Conservation (phyloP, 78 protist species). For the Cyanophora paradoxa region DNA sequence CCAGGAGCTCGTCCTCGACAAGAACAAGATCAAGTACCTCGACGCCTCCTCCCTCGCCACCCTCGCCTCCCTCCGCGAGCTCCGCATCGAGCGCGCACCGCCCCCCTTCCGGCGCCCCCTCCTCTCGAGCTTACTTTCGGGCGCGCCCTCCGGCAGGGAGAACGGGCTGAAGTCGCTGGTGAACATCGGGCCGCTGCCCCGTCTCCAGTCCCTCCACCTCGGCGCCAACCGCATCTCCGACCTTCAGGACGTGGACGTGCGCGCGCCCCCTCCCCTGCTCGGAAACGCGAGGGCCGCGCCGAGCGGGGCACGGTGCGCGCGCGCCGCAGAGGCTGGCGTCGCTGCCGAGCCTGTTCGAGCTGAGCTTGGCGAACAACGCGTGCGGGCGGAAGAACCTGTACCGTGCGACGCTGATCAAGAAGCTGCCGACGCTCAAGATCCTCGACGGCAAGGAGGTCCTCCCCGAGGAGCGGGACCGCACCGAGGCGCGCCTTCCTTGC, state of each 20-base stretch:
- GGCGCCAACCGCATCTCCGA: constrained; percentile 42
- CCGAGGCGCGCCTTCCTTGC: no score
- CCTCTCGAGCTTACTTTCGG: background rate
- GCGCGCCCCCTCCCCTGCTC: background rate
- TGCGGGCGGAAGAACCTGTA: constrained; percentile 27
- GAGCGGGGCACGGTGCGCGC: background rate
- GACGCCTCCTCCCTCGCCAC: background rate
- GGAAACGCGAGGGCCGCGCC: background rate
- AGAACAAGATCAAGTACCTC: constrained; percentile 25
- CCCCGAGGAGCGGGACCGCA: constrained; percentile 42
- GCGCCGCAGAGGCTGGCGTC: constrained; percentile 34
- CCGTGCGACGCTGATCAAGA: constrained; percentile 26
- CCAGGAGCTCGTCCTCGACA: constrained; percentile 25
- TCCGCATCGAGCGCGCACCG: constrained; percentile 28
- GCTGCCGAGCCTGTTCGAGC: background rate
- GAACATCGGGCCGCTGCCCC: background rate
- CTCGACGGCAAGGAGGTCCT: constrained; percentile 32
- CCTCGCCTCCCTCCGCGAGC: constrained; percentile 28
- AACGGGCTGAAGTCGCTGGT: constrained; percentile 32
- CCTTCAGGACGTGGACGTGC: background rate
- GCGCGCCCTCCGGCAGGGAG: constrained; percentile 35
- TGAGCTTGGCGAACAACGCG: constrained; percentile 15
- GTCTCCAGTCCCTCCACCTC: constrained; percentile 1
- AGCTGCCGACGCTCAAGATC: background rate
- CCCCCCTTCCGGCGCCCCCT: background rate